Evolutionary conservation across 2,329 filamentous ascomycete species (phyloP).

Genomic region (Hymenoscyphus fraxineus): DNA sequence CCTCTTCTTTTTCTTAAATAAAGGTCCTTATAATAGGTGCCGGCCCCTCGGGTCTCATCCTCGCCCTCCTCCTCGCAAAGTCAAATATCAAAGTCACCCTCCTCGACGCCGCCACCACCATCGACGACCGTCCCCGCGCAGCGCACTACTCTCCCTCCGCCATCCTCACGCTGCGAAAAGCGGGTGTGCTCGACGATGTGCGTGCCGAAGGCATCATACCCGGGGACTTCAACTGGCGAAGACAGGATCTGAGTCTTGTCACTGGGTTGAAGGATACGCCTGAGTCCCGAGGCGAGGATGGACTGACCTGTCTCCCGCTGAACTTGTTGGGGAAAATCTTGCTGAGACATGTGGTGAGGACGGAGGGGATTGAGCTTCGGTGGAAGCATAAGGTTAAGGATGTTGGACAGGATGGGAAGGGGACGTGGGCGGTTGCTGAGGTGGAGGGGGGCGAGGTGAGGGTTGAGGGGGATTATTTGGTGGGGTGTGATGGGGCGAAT

Average conservation of each 20-base stretch:
- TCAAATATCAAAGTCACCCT: constrained; percentile 48
- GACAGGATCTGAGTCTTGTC: constrained; percentile 38
- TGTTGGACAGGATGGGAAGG: constrained; percentile 44
- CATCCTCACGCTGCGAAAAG: constrained; percentile 54
- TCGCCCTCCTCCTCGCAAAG: constrained; percentile 50
- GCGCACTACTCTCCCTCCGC: constrained; percentile 59
- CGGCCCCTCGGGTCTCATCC: constrained; percentile 47
- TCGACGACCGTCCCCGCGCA: constrained; percentile 59
- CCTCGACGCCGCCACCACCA: constrained; percentile 50
- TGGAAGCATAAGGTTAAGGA: constrained; percentile 47
- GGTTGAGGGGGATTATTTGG: constrained; percentile 48
- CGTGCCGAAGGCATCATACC: constrained; percentile 41
- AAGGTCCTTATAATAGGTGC: constrained; percentile 47
- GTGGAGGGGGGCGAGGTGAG: constrained; percentile 36
- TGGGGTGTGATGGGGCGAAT: constrained; percentile 54
- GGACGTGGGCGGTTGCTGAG: constrained; percentile 46
- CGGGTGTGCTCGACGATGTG: constrained; percentile 54
- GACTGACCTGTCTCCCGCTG: constrained; percentile 43
- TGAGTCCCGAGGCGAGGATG: constrained; percentile 33
- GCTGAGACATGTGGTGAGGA: constrained; percentile 36
- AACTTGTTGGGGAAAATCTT: constrained; percentile 42
- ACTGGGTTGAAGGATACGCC: constrained; percentile 31
- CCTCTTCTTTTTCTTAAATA: background rate
- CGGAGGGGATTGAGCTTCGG: constrained; percentile 36
- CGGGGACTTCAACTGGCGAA: constrained; percentile 43